Percentiles rank a stretch among this genome's conserved stretches.
phyloP scores from a whole-genome alignment of 495 filamentous ascomycete species.

The Daldinia concentrica region DNA sequence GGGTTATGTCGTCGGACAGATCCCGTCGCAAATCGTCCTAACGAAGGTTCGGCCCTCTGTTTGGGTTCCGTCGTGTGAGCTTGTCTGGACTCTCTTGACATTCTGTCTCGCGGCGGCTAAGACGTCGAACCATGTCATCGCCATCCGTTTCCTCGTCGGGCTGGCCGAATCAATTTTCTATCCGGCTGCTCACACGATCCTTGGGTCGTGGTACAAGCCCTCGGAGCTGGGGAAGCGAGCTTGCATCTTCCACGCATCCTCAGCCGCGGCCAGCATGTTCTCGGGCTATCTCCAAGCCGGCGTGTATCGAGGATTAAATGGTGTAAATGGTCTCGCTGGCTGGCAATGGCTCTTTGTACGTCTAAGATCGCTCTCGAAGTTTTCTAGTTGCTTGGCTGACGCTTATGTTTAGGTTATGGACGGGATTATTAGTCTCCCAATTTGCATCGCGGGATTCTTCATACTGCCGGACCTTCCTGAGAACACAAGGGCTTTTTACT shows the following conservation, averaged over 20 bases:
- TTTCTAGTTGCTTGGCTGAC: constrained; percentile 1
- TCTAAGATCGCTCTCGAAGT: background rate
- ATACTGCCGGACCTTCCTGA: constrained; percentile 55
- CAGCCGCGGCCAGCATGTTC: constrained; percentile 45
- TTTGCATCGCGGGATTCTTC: constrained; percentile 56
- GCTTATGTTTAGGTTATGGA: constrained; percentile 49
- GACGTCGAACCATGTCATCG: constrained; percentile 44
- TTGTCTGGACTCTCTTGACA: constrained; percentile 50
- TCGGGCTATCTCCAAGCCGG: constrained; percentile 59
- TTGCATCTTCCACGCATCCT: constrained; percentile 50
- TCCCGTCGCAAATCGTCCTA: constrained; percentile 55
- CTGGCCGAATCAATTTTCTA: constrained; percentile 59
- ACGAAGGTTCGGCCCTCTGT: constrained; percentile 54
- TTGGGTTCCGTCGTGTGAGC: constrained; percentile 55
- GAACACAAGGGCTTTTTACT: constrained; percentile 53
- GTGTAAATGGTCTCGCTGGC: constrained; percentile 54
- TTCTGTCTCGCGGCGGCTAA: constrained; percentile 47
- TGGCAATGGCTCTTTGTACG: constrained; percentile 63
- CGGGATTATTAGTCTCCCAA: constrained; percentile 58
- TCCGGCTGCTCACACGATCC: constrained; percentile 40
- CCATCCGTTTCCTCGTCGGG: constrained; percentile 58
- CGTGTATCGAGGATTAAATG: constrained; percentile 56
- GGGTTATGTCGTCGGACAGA: constrained; percentile 51
- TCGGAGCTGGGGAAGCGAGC: constrained; percentile 49
- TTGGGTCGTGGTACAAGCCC: constrained; percentile 47